Evolutionary conservation across 768 basidiomycete species (phyloP).

Genomic region (Amanita exitialis): DNA sequence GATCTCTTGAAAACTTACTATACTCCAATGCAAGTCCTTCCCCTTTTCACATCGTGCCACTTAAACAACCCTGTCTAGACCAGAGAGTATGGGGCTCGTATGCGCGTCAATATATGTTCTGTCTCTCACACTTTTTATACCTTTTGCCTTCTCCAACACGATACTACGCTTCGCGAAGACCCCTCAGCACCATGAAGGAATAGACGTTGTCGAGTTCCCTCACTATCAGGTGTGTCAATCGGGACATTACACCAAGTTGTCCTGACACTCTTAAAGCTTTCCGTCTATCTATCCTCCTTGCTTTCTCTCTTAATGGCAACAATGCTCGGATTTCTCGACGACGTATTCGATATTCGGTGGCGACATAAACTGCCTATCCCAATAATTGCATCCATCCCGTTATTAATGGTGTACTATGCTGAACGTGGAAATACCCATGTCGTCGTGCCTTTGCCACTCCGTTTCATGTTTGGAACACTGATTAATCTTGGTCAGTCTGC

Average conservation of each 20-base stretch:
- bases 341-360: conserved; percentile 98
- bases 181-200: conserved; percentile 43
- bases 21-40: conserved; percentile 50
- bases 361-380: conserved; percentile 96
- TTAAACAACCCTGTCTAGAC: conserved; percentile 39
- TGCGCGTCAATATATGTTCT: conserved; percentile 86
- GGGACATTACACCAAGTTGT: background rate
- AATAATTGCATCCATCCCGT: conserved; percentile 88
- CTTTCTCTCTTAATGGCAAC: conserved; percentile 91
- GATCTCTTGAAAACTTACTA: conserved; percentile 81
- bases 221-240: conserved; percentile 60
- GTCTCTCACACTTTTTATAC: conserved; percentile 84
- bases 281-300: conserved; percentile 87
- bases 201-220: conserved; percentile 60
- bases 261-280: conserved; percentile 39
- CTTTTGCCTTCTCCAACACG: conserved; percentile 83
- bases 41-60: background rate
- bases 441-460: conserved; percentile 80
- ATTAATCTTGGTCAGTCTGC: conserved; percentile 72
- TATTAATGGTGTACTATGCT: conserved; percentile 94
- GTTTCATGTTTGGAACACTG: conserved; percentile 62
- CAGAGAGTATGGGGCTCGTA: conserved; percentile 89
- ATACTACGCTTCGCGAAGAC: conserved; percentile 37
- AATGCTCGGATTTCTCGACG: conserved; percentile 91
- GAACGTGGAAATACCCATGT: conserved; percentile 91